phyloP scores from a whole-genome alignment of 1,139 yeast species.

The Torulaspora globosa region DNA sequence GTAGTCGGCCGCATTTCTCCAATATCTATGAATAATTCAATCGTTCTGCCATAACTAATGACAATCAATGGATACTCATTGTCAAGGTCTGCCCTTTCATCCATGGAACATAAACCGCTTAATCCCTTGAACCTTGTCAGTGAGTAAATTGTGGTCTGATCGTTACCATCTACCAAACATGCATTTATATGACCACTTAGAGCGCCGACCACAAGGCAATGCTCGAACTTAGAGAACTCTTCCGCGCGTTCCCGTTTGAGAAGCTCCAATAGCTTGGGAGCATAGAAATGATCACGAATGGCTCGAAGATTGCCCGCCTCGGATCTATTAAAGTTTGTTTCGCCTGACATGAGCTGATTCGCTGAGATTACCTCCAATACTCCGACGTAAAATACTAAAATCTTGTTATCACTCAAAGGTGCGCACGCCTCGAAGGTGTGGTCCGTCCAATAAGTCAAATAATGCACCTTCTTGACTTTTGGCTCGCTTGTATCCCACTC shows the following conservation, averaged over 20 bases:
- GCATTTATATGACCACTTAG: slow-evolving; percentile 25
- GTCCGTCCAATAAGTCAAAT: slow-evolving; percentile 22
- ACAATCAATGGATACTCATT: slow-evolving; percentile 18
- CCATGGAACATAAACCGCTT: slow-evolving; percentile 16
- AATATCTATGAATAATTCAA: slow-evolving; percentile 19
- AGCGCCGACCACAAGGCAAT: slow-evolving; percentile 24
- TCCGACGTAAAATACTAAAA: slow-evolving; percentile 16
- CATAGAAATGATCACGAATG: slow-evolving; percentile 22
- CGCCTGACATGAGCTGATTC: slow-evolving; percentile 33
- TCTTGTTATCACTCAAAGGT: slow-evolving; percentile 22
- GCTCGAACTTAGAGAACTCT: slow-evolving; percentile 11
- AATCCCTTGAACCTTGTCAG: slow-evolving; percentile 33
- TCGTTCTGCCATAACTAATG: slow-evolving; percentile 26
- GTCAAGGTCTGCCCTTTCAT: slow-evolving; percentile 3
- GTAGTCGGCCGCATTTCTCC: slow-evolving; percentile 10
- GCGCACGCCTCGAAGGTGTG: slow-evolving; percentile 18
- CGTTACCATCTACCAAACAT: slow-evolving; percentile 17
- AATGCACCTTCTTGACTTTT: slow-evolving; percentile 25
- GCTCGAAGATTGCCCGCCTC: slow-evolving; percentile 18
- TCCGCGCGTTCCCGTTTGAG: slow-evolving; percentile 10
- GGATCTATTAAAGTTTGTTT: slow-evolving; percentile 17
- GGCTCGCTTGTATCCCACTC: slow-evolving; percentile 25
- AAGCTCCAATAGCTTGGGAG: slow-evolving; percentile 20
- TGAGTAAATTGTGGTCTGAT: slow-evolving; percentile 17
- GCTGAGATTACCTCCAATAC: slow-evolving; percentile 24